Evolutionary conservation across 192 early-diverging fungal species (phyloP).

Genomic region (Coemansia sp.): DNA sequence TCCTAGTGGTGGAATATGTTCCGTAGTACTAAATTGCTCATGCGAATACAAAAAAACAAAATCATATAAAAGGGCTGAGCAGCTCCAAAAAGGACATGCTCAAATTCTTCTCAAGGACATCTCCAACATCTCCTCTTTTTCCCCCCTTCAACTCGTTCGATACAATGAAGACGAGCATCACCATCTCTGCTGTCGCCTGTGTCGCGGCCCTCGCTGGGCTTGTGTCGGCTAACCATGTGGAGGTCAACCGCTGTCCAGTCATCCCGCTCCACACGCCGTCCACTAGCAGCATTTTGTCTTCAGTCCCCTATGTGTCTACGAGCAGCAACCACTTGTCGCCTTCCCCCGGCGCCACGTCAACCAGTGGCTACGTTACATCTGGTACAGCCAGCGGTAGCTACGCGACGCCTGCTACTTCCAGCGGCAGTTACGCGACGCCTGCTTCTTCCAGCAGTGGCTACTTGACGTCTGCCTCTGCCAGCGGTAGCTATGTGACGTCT

Average conservation of each 20-base stretch:
- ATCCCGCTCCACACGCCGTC: neutral
- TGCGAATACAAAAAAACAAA: too few relatives aligned
- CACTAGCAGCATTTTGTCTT: neutral
- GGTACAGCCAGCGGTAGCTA: neutral
- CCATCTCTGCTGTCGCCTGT: neutral
- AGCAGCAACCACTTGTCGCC: neutral
- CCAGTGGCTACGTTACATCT: neutral
- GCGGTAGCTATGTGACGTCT: too few relatives aligned
- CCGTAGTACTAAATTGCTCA: too few relatives aligned
- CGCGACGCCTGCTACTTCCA: neutral
- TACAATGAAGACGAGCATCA: constrained; percentile 1
- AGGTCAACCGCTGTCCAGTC: neutral
- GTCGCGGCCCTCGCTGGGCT: neutral
- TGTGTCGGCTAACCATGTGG: neutral
- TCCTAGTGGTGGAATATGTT: too few relatives aligned
- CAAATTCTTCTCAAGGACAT: too few relatives aligned
- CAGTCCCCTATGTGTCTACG: neutral
- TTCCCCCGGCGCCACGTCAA: neutral
- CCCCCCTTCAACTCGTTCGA: neutral
- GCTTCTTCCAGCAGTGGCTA: neutral
- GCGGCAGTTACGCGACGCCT: too few relatives aligned
- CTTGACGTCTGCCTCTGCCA: neutral
- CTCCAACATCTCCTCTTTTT: too few relatives aligned
- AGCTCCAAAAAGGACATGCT: too few relatives aligned
- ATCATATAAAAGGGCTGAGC: too few relatives aligned